Evolutionary conservation across 2,329 filamentous ascomycete genomes (phyloP).

Genomic region (Trichophyton schoenleinii): DNA sequence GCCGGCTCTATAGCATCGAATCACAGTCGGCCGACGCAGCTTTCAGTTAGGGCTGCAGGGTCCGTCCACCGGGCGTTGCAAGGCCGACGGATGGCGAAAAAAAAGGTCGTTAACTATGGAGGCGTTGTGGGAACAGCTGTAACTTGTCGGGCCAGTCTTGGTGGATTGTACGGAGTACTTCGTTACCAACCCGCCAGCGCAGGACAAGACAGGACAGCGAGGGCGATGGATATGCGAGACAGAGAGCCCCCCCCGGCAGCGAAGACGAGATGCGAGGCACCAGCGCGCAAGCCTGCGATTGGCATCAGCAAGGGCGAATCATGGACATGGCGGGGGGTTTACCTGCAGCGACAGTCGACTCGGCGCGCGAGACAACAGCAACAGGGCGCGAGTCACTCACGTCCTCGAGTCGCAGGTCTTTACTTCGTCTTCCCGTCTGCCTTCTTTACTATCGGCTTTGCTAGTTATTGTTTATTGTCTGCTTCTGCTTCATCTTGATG

Average conservation of each 20-base stretch:
- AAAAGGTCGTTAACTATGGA: too few relatives aligned
- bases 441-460: too few relatives aligned
- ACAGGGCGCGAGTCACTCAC: not conserved
- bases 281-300: not conserved
- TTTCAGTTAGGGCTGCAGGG: constrained; percentile 4
- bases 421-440: not conserved
- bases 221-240: too few relatives aligned
- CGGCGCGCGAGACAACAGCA: not conserved
- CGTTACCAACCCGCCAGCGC: too few relatives aligned
- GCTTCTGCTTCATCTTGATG: too few relatives aligned
- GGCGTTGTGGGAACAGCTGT: too few relatives aligned
- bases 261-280: not conserved
- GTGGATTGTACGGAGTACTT: too few relatives aligned
- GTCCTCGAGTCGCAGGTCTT: not conserved
- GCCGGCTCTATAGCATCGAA: not conserved
- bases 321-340: not conserved
- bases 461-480: too few relatives aligned
- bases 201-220: too few relatives aligned
- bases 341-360: not conserved
- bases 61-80: not conserved
- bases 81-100: too few relatives aligned
- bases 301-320: not conserved
- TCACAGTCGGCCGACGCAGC: not conserved
- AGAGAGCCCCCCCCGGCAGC: not conserved
- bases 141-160: too few relatives aligned